These are phyloP conservation scores for Cotoneaster glaucophyllus DNA, from an alignment of 306 rosid species.

Conservation along the genomic window DNA sequence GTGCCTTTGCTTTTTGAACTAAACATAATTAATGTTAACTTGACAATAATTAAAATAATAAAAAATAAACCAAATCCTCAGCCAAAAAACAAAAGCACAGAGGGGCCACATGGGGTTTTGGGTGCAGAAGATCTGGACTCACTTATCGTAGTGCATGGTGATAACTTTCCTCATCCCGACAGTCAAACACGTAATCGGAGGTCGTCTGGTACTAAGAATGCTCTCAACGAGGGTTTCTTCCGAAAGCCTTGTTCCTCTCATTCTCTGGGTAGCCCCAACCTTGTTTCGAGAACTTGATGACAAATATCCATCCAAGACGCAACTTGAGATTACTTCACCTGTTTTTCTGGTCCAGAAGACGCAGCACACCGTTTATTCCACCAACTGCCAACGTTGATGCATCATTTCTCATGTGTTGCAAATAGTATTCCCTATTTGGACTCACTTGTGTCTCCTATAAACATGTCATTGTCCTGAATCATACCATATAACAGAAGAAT, in stretches of 20 bases:
- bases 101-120: too few species aligned
- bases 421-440: conserved; percentile 53
- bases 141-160: conserved; percentile 53
- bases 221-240: conserved; percentile 35
- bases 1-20: too few species aligned
- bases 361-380: conserved; percentile 72
- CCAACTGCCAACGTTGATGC: conserved; percentile 62
- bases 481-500: conserved; percentile 11
- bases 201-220: conserved; percentile 32
- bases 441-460: conserved; percentile 64
- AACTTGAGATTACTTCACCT: conserved; percentile 45
- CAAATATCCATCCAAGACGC: conserved; percentile 20
- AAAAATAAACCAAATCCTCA: too few species aligned
- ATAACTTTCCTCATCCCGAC: conserved; percentile 83
- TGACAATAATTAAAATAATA: too few species aligned
- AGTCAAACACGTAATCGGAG: conserved; percentile 64
- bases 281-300: conserved; percentile 18
- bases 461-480: conserved; percentile 54
- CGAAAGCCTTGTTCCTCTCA: conserved; percentile 48
- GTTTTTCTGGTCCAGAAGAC: conserved; percentile 59
- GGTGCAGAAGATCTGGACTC: too few species aligned
- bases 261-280: conserved; percentile 25
- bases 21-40: too few species aligned
- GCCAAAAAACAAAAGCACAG: too few species aligned
- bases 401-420: conserved; percentile 59